Conservation (phyloP, 768 basidiomycete species). For the Rhizopogon vesiculosus region DNA sequence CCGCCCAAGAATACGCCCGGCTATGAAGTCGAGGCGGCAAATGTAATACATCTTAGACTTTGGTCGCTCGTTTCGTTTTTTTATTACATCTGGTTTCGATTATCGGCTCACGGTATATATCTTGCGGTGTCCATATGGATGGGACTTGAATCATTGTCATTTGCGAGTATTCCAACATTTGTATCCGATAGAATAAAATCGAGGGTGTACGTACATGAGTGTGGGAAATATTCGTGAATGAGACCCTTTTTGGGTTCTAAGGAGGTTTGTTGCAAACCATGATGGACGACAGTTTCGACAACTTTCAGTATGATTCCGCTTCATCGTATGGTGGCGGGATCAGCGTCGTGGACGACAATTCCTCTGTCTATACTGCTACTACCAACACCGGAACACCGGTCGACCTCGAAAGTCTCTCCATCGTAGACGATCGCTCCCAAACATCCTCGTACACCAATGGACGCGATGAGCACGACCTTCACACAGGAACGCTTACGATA, state of each 20-base stretch:
- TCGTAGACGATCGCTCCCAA: slow-evolving; percentile 57
- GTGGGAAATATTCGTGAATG: neutral
- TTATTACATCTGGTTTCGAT: neutral
- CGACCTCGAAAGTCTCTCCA: slow-evolving; percentile 64
- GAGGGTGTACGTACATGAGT: neutral
- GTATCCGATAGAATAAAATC: neutral
- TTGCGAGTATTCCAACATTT: neutral
- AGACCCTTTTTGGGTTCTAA: neutral
- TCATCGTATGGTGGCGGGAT: slow-evolving; percentile 72
- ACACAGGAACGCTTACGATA: slow-evolving; percentile 30
- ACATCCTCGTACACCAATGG: slow-evolving; percentile 32
- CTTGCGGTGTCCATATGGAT: neutral
- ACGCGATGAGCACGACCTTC: slow-evolving; percentile 25
- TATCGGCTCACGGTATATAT: neutral
- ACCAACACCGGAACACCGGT: slow-evolving; percentile 54
- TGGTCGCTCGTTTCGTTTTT: neutral
- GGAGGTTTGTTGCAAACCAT: slow-evolving; percentile 14
- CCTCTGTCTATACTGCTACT: slow-evolving; percentile 74
- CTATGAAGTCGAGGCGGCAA: slow-evolving; percentile 30
- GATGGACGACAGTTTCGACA: slow-evolving; percentile 85
- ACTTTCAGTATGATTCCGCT: slow-evolving; percentile 80
- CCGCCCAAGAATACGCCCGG: slow-evolving; percentile 48
- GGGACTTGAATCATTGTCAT: neutral
- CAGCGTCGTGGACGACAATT: slow-evolving; percentile 72
- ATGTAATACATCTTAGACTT: neutral